Base-by-base conservation (phyloP, 495 filamentous ascomycete genomes). In the Hyaloscypha finlandica region DNA sequence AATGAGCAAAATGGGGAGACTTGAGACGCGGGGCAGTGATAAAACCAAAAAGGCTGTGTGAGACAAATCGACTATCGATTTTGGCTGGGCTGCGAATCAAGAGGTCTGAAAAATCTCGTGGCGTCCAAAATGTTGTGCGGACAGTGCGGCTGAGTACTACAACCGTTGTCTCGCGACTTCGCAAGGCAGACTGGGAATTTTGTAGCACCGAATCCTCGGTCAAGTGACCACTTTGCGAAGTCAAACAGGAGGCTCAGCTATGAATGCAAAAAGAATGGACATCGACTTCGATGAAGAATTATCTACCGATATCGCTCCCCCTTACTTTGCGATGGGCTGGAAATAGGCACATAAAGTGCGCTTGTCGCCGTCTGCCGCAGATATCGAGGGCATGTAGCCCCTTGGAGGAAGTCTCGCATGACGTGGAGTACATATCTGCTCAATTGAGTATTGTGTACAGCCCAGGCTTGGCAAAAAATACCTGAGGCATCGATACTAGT, bases 31-130 rank as follows among this genome's bases (percentile, higher is more conserved):
- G 56, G 56, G 32, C 32, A 39, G 29, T 32, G 32, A 19, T n/a
- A 37, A 37, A 32, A 33, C 56, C 56, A 59, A 33, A 59, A 37
- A 31, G 32, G 56, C 56, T 59, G 30, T 59, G 56, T 37, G 56
- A 59, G 56, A 59, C 56, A 32, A 59, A 5, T 6, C 8, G n/a
- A 59, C 22, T 59, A 32, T 33, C 9, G 29, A 59, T 59, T 32
- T 32, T 20, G 31, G 9, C 6, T 12, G 32, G 0, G 56, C 56
- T 59, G 32, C 56, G 30, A 59, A 59, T 59, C 29, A 37, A 59
- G 11, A 37, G 19, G 56, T 25, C 32, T 37, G 30, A 33, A 20
- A 59, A 35, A 59, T 33, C 56, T 59, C 0, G 56, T 59, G 56
- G 56, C 56, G 56, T 59, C 32, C 19, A 33, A 9, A 59, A 59